phyloP scores from a whole-genome alignment of 495 filamentous ascomycete genomes.

The Apodospora peruviana region DNA sequence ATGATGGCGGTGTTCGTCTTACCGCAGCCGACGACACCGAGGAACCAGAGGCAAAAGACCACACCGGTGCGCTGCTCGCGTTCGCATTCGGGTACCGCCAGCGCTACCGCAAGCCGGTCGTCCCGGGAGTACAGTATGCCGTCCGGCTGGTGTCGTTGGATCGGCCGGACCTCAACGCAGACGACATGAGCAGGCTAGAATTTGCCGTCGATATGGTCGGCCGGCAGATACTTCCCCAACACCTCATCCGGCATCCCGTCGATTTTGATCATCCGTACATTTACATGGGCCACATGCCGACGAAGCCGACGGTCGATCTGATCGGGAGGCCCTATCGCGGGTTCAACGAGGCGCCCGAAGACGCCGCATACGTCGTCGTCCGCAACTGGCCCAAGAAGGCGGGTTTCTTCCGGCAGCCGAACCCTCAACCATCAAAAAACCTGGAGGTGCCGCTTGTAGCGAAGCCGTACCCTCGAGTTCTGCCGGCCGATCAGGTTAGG shows the following conservation, averaged over 20 bases:
- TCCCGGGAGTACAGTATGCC: conserved; percentile 35
- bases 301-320: conserved; percentile 29
- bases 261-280: conserved; percentile 23
- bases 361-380: conserved; percentile 45
- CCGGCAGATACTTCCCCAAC: conserved; percentile 4
- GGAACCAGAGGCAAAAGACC: conserved; percentile 20
- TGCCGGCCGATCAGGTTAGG: conserved; percentile 28
- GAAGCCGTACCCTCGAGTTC: conserved; percentile 28
- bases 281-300: conserved; percentile 26
- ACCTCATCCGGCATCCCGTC: conserved; percentile 27
- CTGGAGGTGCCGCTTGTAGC: background rate
- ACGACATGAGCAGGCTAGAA: conserved; percentile 7
- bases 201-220: conserved; percentile 10
- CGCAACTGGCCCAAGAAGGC: conserved; percentile 48
- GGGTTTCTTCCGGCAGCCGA: conserved; percentile 55
- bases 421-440: too few relatives aligned
- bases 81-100: conserved; percentile 42
- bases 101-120: background rate
- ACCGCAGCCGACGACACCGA: conserved; percentile 1
- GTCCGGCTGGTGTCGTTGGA: conserved; percentile 22
- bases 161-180: conserved; percentile 9
- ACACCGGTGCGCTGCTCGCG: conserved; percentile 43
- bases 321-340: conserved; percentile 13
- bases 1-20: background rate
- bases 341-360: conserved; percentile 24